Evolutionary conservation across 176 grass and related monocot genomes (phyloP), one percentile per base, ranked within the genome.

Genomic region (Hyparrhenia diplandra): DNA sequence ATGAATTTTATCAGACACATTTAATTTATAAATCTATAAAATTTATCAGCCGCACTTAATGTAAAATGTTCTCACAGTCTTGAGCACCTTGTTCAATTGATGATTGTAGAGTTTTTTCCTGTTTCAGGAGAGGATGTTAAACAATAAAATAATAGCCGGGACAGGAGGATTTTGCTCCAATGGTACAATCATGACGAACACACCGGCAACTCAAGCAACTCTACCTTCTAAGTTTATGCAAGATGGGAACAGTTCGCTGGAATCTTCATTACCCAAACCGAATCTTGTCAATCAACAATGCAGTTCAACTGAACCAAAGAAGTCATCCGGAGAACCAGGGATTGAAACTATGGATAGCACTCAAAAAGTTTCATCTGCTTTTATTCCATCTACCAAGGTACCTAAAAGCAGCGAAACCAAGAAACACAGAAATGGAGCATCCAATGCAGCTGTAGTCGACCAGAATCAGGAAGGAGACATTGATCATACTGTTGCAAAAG

Each of bases 51-150:
- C 54, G 24, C 21, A 24, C 51, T n/a, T 21, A 21, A n/a, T 55
- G 52, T 55, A 55, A 57, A 57, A 23, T 57, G 11, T 11, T 55
- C 8, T 55, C n/a, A 54, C 20, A 21, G 51, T 54, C 51, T 23
- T 24, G 9, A 21, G 73, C 59, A 34, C 51, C 35, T 70, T 84
- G 12, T 64, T 81, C 5, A 31, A 58, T 18, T 89, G 76, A 76
- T 68, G 17, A n/a, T 81, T 76, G 39, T 76, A 77, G 30, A 42
- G 60, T n/a, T 74, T 20, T n/a, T n/a, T 54, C 51, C 54, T 83
- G 49, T n/a, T n/a, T 74, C 90, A 98, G 95, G 95, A 94, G 76
- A 92, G 90, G 80, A 85, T 94, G 90, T 83, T 89, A 37, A 87
- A 77, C 3, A 72, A 87, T 57, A 76, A 70, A 60, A 88, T 62